A percentile compares a stretch with the other conserved stretches of the same genome.
Evolutionary conservation across 108 stramenopile species (phyloP).

Genomic region (Skeletonema potamos): DNA sequence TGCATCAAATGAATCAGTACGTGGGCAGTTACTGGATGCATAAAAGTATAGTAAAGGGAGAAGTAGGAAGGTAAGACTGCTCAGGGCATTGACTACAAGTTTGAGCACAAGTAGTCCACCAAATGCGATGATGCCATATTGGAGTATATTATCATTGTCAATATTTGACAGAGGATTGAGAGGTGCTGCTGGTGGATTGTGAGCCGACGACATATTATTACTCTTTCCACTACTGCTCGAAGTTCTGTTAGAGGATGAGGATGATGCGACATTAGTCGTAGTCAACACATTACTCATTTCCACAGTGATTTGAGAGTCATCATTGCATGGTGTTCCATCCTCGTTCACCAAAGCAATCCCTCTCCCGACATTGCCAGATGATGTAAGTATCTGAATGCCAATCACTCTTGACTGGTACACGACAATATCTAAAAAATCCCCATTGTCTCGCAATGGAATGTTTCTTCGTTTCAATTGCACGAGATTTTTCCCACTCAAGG

Average conservation of each 20-base stretch:
- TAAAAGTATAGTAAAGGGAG: slow-evolving; percentile 64
- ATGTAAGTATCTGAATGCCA: slow-evolving; percentile 12
- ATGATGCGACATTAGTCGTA: neutral
- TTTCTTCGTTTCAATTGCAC: slow-evolving; percentile 51
- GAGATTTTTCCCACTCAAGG: slow-evolving; percentile 6
- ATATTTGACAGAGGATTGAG: slow-evolving; percentile 9
- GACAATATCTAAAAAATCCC: slow-evolving; percentile 12
- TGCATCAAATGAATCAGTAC: slow-evolving; percentile 63
- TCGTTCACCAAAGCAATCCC: slow-evolving; percentile 28
- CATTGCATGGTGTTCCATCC: slow-evolving; percentile 8
- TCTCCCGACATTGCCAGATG: slow-evolving; percentile 13
- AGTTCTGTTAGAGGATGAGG: neutral
- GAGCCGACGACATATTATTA: neutral
- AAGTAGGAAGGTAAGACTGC: slow-evolving; percentile 26
- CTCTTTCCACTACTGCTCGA: neutral
- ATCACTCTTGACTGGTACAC: slow-evolving; percentile 4
- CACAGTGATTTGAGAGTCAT: neutral
- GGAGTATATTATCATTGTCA: slow-evolving; percentile 15
- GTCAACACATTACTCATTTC: slow-evolving; percentile 1
- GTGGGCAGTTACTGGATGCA: slow-evolving; percentile 55
- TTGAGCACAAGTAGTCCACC: slow-evolving; percentile 8
- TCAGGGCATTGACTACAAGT: slow-evolving; percentile 20
- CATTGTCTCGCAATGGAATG: slow-evolving; percentile 34
- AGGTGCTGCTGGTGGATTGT: neutral
- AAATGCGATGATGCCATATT: slow-evolving; percentile 17